phyloP scores from a whole-genome alignment of 2,329 filamentous ascomycete species.

The Fusarium fujikuroi region DNA sequence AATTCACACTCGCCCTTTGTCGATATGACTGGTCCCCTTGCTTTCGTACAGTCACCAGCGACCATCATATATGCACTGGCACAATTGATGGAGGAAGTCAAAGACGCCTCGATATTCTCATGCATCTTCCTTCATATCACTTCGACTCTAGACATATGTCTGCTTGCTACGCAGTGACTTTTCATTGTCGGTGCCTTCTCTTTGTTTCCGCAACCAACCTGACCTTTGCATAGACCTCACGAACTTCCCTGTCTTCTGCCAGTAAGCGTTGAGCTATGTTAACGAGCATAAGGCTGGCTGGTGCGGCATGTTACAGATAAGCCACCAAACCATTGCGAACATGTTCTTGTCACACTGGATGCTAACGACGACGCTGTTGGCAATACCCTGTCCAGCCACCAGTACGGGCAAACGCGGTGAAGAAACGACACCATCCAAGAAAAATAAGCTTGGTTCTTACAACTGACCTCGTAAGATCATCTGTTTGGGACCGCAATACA shows the following conservation, averaged over 20 bases:
- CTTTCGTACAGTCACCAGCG: not conserved
- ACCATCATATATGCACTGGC: not conserved
- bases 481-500: not conserved
- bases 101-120: not conserved
- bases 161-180: accelerated
- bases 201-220: not conserved
- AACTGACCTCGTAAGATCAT: not conserved
- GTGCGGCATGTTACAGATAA: not conserved
- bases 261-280: not conserved
- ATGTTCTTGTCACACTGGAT: not conserved
- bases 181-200: not conserved
- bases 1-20: not conserved
- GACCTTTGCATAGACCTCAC: accelerated
- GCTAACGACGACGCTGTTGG: not conserved
- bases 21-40: not conserved
- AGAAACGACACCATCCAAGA: not conserved
- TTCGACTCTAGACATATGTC: not conserved
- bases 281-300: accelerated
- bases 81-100: too few relatives aligned
- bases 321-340: not conserved
- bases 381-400: not conserved
- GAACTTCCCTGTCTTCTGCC: not conserved
- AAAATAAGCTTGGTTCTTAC: not conserved
- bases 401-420: not conserved
- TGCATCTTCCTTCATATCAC: not conserved